Evolutionary conservation across 495 filamentous ascomycete genomes (phyloP), one percentile per base, ranked within the genome.

Genomic region (Xylaria longipes): DNA sequence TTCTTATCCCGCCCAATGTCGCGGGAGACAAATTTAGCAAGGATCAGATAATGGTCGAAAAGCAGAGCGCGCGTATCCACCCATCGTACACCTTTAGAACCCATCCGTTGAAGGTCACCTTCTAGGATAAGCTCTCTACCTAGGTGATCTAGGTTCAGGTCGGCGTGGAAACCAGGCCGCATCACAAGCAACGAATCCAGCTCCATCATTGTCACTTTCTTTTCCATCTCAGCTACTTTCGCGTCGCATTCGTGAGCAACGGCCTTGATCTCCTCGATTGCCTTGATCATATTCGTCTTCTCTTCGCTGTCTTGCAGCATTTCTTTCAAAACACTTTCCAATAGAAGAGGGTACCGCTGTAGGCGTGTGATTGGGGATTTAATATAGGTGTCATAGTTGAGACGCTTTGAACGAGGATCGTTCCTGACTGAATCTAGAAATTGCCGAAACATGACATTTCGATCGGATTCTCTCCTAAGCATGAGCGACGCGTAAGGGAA

Each of bases 21-120:
- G 71, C 90, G 86, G 27, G 89, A 80, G 29, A 94, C 86, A 6
- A 88, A 86, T 82, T 99, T 99, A 17, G 96, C 93, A 61, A 99
- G 82, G 48, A 99, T 94, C 29, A 99, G 84, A 77, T 97, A 99
- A 80, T 99, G 94, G 73, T 99, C 96, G 74, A 99, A 97, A 1
- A 99, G 87, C 54, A 99, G 88, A 12, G 92, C 94, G 79, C 97
- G 94, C 0, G 92, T 95, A 72, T 99, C 96, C 2, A 97, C 88
- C 89, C 94, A 95, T 60, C 89, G 90, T 75, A 99, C 95, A 43
- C 94, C 87, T 69, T 92, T 97, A 3, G 89, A 92, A 70, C 96
- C 94, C 76, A 92, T 90, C 68, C 96, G 87, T 78, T 97, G 94
- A 66, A 99, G 86, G 76, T 98, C 95, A 29, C 97, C 96, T 70